A percentile compares a stretch with the other conserved stretches of the same genome.
Conservation (phyloP, 352 stramenopile species). For the Phytophthora litchii region DNA sequence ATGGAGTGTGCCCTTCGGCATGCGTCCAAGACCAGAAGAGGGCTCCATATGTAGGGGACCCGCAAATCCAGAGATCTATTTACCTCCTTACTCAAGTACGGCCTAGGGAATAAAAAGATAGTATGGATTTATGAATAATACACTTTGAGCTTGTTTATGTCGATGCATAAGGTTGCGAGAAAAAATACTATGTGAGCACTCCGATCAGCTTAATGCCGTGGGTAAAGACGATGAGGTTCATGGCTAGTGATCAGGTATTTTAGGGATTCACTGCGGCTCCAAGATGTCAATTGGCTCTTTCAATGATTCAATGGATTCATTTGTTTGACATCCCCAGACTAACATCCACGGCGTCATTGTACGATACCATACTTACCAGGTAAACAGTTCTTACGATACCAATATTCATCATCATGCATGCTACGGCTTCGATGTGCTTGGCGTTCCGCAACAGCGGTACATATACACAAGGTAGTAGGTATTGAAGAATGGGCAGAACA, state of each 20-base stretch:
- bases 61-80: slow-evolving; percentile 15
- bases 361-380: too few relatives aligned
- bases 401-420: too few relatives aligned
- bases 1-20: slow-evolving; percentile 6
- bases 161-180: background rate
- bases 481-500: background rate
- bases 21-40: slow-evolving; percentile 13
- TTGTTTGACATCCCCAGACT: too few relatives aligned
- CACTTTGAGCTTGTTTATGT: background rate
- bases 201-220: slow-evolving; percentile 17
- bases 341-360: too few relatives aligned
- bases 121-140: background rate
- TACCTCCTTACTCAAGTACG: slow-evolving; percentile 3
- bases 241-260: too few relatives aligned
- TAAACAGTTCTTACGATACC: too few relatives aligned
- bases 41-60: slow-evolving; percentile 4
- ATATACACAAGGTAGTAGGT: too few relatives aligned
- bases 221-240: slow-evolving; percentile 12
- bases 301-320: too few relatives aligned
- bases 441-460: background rate
- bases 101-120: too few relatives aligned
- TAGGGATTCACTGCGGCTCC: too few relatives aligned
- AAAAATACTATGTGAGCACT: slow-evolving; percentile 1
- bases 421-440: too few relatives aligned
- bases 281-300: too few relatives aligned